These are phyloP conservation scores for Globisporangium radiosum DNA, from an alignment of 352 stramenopile species.

Conservation along the genomic window DNA sequence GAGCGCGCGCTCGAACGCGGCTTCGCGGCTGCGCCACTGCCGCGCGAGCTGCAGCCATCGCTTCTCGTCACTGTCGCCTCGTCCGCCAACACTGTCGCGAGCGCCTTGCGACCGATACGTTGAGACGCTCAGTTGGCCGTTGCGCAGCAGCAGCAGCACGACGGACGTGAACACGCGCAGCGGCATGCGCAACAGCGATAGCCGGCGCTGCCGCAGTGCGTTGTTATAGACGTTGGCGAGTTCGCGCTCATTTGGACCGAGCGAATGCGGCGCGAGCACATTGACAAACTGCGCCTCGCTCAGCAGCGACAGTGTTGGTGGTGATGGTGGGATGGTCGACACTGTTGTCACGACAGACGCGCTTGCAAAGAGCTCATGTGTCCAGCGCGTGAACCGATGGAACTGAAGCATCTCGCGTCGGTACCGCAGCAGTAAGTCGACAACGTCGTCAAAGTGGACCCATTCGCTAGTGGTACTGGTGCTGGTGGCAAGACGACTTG, in stretches of 20 bases:
- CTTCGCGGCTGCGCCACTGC: conserved; percentile 46
- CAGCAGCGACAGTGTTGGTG: conserved; percentile 17
- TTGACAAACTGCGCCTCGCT: conserved; percentile 43
- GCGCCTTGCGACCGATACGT: conserved; percentile 29
- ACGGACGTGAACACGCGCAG: conserved; percentile 58
- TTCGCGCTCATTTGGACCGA: conserved; percentile 41
- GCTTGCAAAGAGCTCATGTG: conserved; percentile 41
- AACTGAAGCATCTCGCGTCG: conserved; percentile 58
- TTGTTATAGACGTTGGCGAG: conserved; percentile 67
- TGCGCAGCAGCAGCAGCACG: conserved; percentile 51
- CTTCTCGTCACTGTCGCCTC: conserved; percentile 30
- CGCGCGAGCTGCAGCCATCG: conserved; percentile 45
- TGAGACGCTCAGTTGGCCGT: conserved; percentile 47
- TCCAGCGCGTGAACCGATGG: conserved; percentile 50
- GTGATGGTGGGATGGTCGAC: not conserved
- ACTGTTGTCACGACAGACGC: conserved; percentile 2
- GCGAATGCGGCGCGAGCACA: conserved; percentile 33
- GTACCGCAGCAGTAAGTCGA: conserved; percentile 57
- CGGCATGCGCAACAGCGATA: conserved; percentile 43
- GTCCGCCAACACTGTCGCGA: conserved; percentile 8
- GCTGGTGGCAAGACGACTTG: not conserved
- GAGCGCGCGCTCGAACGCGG: conserved; percentile 39
- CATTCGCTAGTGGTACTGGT: conserved; percentile 11
- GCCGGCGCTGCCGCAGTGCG: conserved; percentile 42
- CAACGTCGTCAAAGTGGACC: conserved; percentile 52